phyloP scores from a whole-genome alignment of 1,284 basidiomycete genomes.

The Tausonia pullulans region DNA sequence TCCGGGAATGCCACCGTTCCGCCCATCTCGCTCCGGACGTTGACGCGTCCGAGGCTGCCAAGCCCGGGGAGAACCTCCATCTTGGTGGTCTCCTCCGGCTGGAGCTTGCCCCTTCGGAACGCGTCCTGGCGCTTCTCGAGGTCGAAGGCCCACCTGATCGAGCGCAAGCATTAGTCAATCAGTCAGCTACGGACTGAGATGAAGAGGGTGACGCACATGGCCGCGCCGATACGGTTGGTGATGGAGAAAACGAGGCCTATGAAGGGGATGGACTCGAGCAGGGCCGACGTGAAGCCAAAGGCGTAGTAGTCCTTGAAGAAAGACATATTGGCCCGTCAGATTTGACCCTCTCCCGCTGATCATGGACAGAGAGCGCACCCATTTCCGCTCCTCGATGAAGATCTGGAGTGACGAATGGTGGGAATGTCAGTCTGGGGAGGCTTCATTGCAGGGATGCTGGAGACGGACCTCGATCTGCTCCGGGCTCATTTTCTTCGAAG shows the following conservation, averaged over 20 bases:
- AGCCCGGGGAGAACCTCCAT: constrained; percentile 4
- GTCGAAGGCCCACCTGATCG: constrained; percentile 75
- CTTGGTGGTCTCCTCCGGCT: constrained; percentile 16
- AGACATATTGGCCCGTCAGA: too few species aligned
- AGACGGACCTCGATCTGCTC: constrained; percentile 43
- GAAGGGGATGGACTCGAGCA: constrained; percentile 59
- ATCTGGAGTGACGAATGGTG: too few species aligned
- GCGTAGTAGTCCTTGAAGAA: constrained; percentile 32
- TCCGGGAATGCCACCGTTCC: background rate
- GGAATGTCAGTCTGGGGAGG: too few species aligned
- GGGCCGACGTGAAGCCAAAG: constrained; percentile 61
- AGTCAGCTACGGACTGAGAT: background rate
- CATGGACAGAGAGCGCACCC: constrained; percentile 33
- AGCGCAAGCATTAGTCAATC: constrained; percentile 36
- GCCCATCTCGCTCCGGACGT: constrained; percentile 9
- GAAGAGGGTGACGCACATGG: constrained; percentile 44
- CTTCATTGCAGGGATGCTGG: too few species aligned
- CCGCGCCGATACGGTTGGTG: constrained; percentile 56
- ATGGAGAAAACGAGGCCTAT: constrained; percentile 63
- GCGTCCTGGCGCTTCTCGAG: constrained; percentile 59
- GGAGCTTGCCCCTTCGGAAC: constrained; percentile 28
- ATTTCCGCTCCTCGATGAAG: constrained; percentile 68
- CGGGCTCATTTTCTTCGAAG: constrained; percentile 59
- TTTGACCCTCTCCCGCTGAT: background rate
- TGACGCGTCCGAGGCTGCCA: constrained; percentile 1